phyloP scores from a whole-genome alignment of 2,329 filamentous ascomycete genomes.

The Colletotrichum incanum region DNA sequence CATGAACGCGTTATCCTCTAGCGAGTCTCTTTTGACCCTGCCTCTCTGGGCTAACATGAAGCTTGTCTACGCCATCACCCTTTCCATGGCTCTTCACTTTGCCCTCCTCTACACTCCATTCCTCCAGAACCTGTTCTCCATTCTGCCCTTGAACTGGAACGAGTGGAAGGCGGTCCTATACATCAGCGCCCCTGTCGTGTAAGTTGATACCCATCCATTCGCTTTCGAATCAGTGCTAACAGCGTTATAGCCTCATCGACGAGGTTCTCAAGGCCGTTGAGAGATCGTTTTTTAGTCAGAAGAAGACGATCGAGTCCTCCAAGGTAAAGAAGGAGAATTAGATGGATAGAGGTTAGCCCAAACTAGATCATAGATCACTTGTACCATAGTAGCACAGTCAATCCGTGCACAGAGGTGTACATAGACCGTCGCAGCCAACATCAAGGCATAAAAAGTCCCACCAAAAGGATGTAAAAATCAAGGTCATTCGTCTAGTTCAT shows the following conservation, averaged over 20 bases:
- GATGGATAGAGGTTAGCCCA: conserved; percentile 46
- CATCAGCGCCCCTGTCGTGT: conserved; percentile 95
- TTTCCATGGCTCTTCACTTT: conserved; percentile 97
- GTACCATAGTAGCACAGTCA: conserved; percentile 48
- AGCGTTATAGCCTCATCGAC: conserved; percentile 78
- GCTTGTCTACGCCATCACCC: conserved; percentile 91
- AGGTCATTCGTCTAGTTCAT: conserved; percentile 41
- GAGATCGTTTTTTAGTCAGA: conserved; percentile 75
- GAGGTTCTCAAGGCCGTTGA: conserved; percentile 87
- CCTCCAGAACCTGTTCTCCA: conserved; percentile 90
- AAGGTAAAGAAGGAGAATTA: conserved; percentile 71
- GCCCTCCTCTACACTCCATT: conserved; percentile 92
- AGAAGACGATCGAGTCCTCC: conserved; percentile 55
- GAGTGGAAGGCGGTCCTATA: conserved; percentile 94
- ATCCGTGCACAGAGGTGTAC: conserved; percentile 37
- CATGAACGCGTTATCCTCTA: conserved; percentile 97
- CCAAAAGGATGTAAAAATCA: conserved; percentile 24
- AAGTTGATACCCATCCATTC: conserved; percentile 61
- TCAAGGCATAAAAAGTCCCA: conserved; percentile 17
- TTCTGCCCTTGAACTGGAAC: conserved; percentile 85
- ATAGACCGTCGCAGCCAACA: conserved; percentile 33
- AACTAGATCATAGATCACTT: conserved; percentile 50
- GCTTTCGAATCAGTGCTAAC: background rate
- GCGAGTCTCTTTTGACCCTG: conserved; percentile 92
- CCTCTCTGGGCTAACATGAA: conserved; percentile 99